Percentiles rank a stretch among this genome's conserved stretches.
phyloP scores from a whole-genome alignment of 225 moss, liverwort and hornwort genomes.

The Ulota crispa region DNA sequence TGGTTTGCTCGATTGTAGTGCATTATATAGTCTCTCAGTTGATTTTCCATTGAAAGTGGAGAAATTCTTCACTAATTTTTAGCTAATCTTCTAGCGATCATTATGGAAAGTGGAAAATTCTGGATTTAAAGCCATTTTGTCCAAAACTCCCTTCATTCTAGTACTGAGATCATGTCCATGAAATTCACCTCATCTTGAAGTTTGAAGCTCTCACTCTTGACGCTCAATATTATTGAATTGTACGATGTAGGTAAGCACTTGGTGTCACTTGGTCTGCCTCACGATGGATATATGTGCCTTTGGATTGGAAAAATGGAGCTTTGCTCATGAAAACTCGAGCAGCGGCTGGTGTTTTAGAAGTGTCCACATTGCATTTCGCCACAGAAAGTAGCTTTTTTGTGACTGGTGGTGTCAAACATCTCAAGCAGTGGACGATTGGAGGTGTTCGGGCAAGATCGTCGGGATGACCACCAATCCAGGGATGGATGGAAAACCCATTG shows the following conservation, averaged over 20 bases:
- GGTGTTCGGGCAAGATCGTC: conserved; percentile 59
- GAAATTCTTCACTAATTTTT: background rate
- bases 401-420: conserved; percentile 70
- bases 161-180: background rate
- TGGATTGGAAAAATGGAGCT: conserved; percentile 73
- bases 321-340: conserved; percentile 69
- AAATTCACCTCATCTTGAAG: background rate
- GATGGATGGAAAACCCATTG: conserved; percentile 67
- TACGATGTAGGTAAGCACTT: conserved; percentile 63
- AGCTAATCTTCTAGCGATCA: background rate
- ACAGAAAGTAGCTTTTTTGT: conserved; percentile 68
- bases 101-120: background rate
- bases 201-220: conserved; percentile 7
- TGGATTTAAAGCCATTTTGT: background rate
- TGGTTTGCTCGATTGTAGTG: background rate
- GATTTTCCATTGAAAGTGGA: background rate
- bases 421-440: conserved; percentile 72
- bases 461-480: conserved; percentile 58
- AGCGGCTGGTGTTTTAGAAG: conserved; percentile 42
- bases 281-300: conserved; percentile 70
- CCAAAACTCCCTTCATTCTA: background rate
- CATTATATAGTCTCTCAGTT: background rate
- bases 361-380: conserved; percentile 56
- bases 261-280: conserved; percentile 66
- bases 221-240: conserved; percentile 8